Percentiles rank a stretch among this genome's conserved stretches.
These are phyloP conservation scores for Pythium apleroticum DNA, from an alignment of 352 stramenopile species.

Conservation along the genomic window DNA sequence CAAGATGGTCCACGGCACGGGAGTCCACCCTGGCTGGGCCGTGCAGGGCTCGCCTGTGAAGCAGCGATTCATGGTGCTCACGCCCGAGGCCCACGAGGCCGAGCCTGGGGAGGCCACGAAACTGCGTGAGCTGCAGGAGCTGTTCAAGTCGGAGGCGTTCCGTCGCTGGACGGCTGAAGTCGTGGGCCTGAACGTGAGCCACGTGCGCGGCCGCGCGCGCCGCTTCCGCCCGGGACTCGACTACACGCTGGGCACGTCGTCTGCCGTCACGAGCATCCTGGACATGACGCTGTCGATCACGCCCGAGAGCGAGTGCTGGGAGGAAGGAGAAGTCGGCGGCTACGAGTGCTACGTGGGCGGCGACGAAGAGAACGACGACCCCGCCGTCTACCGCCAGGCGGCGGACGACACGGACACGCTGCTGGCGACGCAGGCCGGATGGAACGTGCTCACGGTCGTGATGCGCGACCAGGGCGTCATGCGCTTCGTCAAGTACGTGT, in stretches of 20 bases:
- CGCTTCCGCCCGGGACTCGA: constrained; percentile 90
- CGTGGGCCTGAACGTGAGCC: constrained; percentile 44
- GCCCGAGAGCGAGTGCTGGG: constrained; percentile 35
- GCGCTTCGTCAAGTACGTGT: constrained; percentile 94
- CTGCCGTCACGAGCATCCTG: constrained; percentile 54
- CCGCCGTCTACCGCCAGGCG: constrained; percentile 29
- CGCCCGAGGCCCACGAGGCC: constrained; percentile 11
- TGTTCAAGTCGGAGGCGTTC: constrained; percentile 68
- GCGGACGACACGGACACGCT: constrained; percentile 81
- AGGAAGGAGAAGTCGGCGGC: constrained; percentile 46
- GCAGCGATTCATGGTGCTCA: constrained; percentile 28
- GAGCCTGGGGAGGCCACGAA: constrained; percentile 25
- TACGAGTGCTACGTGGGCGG: constrained; percentile 92
- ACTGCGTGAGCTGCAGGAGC: constrained; percentile 28
- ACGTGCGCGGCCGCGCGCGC: constrained; percentile 50
- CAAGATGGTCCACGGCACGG: constrained; percentile 31
- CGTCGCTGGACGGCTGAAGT: constrained; percentile 47
- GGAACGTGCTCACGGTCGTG: constrained; percentile 91
- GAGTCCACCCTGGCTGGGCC: constrained; percentile 22
- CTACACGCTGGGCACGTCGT: constrained; percentile 84
- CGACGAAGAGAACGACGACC: constrained; percentile 77
- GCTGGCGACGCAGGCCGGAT: constrained; percentile 82
- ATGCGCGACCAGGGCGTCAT: constrained; percentile 87
- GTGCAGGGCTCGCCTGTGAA: constrained; percentile 33
- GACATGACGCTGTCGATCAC: constrained; percentile 36